Conservation (phyloP, 2,329 filamentous ascomycete genomes). For the Coniochaeta ligniaria region DNA sequence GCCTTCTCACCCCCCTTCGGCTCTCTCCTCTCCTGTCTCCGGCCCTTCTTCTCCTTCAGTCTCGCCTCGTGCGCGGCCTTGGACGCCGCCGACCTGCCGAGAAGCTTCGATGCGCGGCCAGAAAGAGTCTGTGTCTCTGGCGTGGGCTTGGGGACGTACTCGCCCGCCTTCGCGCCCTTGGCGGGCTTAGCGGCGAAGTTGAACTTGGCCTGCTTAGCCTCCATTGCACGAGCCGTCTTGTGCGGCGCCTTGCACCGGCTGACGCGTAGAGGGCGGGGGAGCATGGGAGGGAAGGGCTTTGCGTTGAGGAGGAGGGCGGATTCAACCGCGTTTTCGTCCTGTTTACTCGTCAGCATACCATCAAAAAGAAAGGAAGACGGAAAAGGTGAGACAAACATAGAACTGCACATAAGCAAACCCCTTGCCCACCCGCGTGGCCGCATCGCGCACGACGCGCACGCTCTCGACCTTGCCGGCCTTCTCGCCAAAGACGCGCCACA, state of each 20-base stretch:
- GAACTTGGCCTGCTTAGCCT: constrained; percentile 36
- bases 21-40: constrained; percentile 15
- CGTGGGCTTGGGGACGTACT: constrained; percentile 64
- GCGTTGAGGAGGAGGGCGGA: constrained; percentile 80
- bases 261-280: constrained; percentile 83
- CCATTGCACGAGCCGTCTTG: constrained; percentile 48
- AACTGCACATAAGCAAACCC: constrained; percentile 98
- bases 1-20: constrained; percentile 12
- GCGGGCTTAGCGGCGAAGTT: constrained; percentile 26
- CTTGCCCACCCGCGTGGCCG: constrained; percentile 87
- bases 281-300: constrained; percentile 89
- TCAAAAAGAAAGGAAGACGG: neutral
- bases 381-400: constrained; percentile 39
- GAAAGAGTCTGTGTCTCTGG: constrained; percentile 62
- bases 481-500: constrained; percentile 75
- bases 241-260: constrained; percentile 72
- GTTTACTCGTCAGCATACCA: neutral
- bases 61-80: constrained; percentile 17
- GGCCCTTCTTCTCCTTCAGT: constrained; percentile 24
- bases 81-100: constrained; percentile 61
- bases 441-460: constrained; percentile 85
- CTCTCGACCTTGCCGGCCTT: constrained; percentile 77
- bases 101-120: constrained; percentile 66
- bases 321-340: constrained; percentile 83
- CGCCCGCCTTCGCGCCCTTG: constrained; percentile 26